Conservation (phyloP, 2,329 filamentous ascomycete species). For the Ceratocystis huliohia region DNA sequence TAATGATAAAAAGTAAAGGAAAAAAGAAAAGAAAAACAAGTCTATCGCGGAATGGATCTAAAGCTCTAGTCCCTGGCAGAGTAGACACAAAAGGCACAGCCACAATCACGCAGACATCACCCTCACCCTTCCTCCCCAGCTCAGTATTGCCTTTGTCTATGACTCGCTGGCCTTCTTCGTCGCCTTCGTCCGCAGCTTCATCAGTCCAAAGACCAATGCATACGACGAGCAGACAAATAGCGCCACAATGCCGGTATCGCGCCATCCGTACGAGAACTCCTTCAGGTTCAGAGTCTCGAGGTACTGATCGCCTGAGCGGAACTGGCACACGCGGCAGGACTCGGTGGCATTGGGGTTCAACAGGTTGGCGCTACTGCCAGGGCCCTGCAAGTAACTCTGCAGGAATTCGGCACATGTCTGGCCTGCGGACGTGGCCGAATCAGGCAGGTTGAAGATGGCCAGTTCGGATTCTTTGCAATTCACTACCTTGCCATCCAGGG, state of each 20-base stretch:
- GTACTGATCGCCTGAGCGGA: slow-evolving; percentile 45
- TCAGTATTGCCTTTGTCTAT: background rate
- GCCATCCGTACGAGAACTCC: slow-evolving; percentile 53
- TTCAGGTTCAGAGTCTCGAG: slow-evolving; percentile 45
- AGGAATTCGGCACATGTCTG: slow-evolving; percentile 49
- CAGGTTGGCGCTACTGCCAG: slow-evolving; percentile 39
- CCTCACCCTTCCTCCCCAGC: background rate
- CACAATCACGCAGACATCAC: background rate
- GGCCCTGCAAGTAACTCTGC: slow-evolving; percentile 35
- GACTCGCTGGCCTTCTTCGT: slow-evolving; percentile 32
- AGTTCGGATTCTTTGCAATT: slow-evolving; percentile 38
- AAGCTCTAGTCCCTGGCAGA: background rate
- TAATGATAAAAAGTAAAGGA: background rate
- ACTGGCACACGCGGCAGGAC: slow-evolving; percentile 50
- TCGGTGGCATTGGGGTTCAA: slow-evolving; percentile 46
- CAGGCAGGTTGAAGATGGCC: slow-evolving; percentile 39
- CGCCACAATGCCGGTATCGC: slow-evolving; percentile 48
- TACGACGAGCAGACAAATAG: slow-evolving; percentile 46
- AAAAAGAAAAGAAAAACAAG: background rate
- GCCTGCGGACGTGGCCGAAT: slow-evolving; percentile 24
- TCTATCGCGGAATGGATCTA: background rate
- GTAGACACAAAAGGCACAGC: too few species aligned
- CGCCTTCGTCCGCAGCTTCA: slow-evolving; percentile 38
- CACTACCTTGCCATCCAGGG: slow-evolving; percentile 36
- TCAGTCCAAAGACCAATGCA: slow-evolving; percentile 33